Conservation (phyloP, 2,329 filamentous ascomycete genomes). For the Colletotrichum salicis region DNA sequence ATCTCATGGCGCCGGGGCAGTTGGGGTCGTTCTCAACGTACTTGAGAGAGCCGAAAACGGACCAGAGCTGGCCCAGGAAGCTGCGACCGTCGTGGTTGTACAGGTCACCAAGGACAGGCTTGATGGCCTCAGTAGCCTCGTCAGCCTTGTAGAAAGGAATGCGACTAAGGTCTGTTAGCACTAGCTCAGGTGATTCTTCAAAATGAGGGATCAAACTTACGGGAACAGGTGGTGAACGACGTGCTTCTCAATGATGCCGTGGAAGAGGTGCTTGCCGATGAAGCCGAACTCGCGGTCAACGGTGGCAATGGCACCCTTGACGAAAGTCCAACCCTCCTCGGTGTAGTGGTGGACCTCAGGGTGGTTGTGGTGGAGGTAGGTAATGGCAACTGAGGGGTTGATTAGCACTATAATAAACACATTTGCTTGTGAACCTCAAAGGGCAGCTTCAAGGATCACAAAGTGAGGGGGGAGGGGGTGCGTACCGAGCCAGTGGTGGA, state of each 20-base stretch:
- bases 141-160: constrained; percentile 72
- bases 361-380: constrained; percentile 80
- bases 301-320: constrained; percentile 69
- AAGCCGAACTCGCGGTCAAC: constrained; percentile 72
- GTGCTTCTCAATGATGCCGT: constrained; percentile 70
- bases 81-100: constrained; percentile 59
- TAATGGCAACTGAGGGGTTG: constrained; percentile 70
- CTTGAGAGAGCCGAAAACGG: constrained; percentile 57
- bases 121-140: constrained; percentile 67
- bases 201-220: constrained; percentile 42
- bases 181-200: not conserved
- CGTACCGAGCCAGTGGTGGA: constrained; percentile 76
- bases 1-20: constrained; percentile 48
- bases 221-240: constrained; percentile 71
- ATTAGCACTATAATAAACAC: not conserved
- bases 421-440: not conserved
- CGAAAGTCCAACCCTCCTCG: constrained; percentile 67
- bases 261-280: constrained; percentile 70
- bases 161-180: constrained; percentile 42
- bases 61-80: constrained; percentile 58
- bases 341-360: constrained; percentile 63
- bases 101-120: constrained; percentile 63
- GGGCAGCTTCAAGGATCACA: not conserved
- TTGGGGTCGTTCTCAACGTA: constrained; percentile 56
- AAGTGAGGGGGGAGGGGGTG: constrained; percentile 26